Evolutionary conservation across 768 basidiomycete species (phyloP).

Genomic region (Serendipita vermifera): DNA sequence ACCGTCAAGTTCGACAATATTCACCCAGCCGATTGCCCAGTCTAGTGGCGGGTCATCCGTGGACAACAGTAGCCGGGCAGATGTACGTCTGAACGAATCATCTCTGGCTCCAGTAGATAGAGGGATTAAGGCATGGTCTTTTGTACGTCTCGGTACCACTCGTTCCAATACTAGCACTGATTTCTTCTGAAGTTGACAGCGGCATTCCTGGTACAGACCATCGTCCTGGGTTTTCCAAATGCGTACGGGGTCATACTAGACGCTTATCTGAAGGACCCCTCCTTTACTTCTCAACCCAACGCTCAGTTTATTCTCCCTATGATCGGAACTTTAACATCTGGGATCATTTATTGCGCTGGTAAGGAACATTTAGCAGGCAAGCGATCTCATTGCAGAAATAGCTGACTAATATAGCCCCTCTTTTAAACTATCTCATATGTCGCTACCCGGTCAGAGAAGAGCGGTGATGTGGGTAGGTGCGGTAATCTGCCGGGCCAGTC

Average conservation of each 20-base stretch:
- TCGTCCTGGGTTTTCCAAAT: conserved; percentile 24
- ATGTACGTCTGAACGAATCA: too few relatives aligned
- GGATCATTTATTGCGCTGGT: conserved; percentile 24
- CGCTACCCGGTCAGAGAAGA: conserved; percentile 19
- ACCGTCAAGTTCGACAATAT: too few relatives aligned
- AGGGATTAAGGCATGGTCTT: conserved; percentile 22
- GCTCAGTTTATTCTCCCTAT: conserved; percentile 22
- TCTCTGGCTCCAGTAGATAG: conserved; percentile 18
- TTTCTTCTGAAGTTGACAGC: conserved; percentile 21
- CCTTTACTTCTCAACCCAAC: conserved; percentile 16
- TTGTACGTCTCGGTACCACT: conserved; percentile 15
- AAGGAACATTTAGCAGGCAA: neutral
- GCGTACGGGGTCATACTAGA: conserved; percentile 23
- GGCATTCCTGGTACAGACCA: conserved; percentile 20
- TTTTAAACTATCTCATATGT: conserved; percentile 19
- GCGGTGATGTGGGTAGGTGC: conserved; percentile 19
- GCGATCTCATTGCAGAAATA: neutral
- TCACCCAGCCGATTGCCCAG: too few relatives aligned
- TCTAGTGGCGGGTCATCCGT: too few relatives aligned
- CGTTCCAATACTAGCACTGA: neutral
- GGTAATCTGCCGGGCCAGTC: conserved; percentile 18
- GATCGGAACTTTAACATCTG: conserved; percentile 22
- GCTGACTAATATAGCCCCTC: conserved; percentile 14
- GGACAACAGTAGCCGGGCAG: too few relatives aligned
- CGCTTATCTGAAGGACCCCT: conserved; percentile 21